Evolutionary conservation across 805 yeast species (phyloP), one percentile per base, ranked within the genome.

Genomic region (Pichia membranifaciens): DNA sequence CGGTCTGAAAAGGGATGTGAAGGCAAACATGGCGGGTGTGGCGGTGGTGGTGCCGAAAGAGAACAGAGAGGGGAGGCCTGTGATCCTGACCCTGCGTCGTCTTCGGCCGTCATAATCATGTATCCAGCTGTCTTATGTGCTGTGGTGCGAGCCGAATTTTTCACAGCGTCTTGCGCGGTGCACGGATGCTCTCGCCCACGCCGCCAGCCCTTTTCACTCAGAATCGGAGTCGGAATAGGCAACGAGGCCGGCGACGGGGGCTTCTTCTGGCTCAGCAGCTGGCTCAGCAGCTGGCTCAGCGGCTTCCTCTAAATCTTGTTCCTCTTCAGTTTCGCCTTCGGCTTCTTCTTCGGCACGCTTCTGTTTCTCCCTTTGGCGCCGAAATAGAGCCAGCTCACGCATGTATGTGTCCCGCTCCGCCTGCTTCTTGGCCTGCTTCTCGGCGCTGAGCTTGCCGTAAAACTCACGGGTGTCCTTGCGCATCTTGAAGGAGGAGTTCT

Each of bases 401-500:
- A 38, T 45, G 23, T 28, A 38, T 16, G 13, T 18, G 4, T 28
- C 41, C 20, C 34, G 31, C 31, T 36, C 17, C n/a, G 22, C 38
- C 13, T 38, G 12, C 22, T 44, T 31, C 20, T 43, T 54, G 20
- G 53, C 55, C 34, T 63, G 67, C 31, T 54, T 50, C 16, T 60
- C 64, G 17, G 56, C 43, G 17, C 58, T 53, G 15, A 61, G 52
- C 41, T 57, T 50, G 3, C 60, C 60, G 47, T 71, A 74, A 46
- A 64, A 73, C 17, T 57, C 52, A 22, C 69, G 57, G 4, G 74
- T 69, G 28, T 62, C 59, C 29, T 61, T 66, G 47, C 67, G 67
- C 42, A 73, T 56, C 48, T 71, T 72, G 49, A 70, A 71, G 0
- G 72, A 60, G 0, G 76, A 70, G 51, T 73, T 72, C 60, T 52